Evolutionary conservation across 129 eudicot genomes (phyloP).

Genomic region (Pseudognaphalium luteoalbum): DNA sequence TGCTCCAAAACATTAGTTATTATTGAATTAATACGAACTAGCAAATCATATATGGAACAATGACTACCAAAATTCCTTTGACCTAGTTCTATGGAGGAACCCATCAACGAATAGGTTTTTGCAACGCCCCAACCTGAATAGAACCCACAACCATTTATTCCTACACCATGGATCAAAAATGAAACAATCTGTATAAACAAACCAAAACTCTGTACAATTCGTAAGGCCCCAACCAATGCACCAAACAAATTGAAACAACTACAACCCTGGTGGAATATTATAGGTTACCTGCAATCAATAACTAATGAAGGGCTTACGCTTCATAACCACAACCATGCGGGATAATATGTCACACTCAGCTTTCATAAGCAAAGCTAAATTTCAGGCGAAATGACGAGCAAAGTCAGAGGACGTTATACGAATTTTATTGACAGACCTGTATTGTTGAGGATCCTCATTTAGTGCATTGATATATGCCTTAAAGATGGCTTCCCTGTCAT

Average conservation of each 20-base stretch:
- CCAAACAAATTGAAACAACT: neutral
- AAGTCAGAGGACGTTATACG: neutral
- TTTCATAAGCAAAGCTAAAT: neutral
- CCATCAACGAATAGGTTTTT: neutral
- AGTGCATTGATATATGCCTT: slow-evolving; percentile 78
- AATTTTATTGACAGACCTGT: slow-evolving; percentile 46
- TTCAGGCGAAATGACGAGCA: neutral
- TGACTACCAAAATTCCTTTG: neutral
- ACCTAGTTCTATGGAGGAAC: neutral
- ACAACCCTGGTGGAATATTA: neutral
- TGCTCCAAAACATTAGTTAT: neutral
- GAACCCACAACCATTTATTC: neutral
- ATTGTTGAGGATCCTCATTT: slow-evolving; percentile 77
- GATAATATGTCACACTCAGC: neutral
- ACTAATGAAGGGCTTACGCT: neutral
- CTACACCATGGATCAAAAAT: neutral
- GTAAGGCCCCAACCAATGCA: neutral
- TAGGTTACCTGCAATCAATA: neutral
- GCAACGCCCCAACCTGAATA: neutral
- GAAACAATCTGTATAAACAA: slow-evolving; percentile 3
- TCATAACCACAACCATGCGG: neutral
- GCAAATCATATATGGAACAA: neutral
- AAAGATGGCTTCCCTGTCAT: slow-evolving; percentile 77
- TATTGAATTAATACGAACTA: neutral
- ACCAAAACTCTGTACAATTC: neutral